phyloP scores from a whole-genome alignment of 2,329 filamentous ascomycete genomes.

The Ophiostoma tasmaniense region DNA sequence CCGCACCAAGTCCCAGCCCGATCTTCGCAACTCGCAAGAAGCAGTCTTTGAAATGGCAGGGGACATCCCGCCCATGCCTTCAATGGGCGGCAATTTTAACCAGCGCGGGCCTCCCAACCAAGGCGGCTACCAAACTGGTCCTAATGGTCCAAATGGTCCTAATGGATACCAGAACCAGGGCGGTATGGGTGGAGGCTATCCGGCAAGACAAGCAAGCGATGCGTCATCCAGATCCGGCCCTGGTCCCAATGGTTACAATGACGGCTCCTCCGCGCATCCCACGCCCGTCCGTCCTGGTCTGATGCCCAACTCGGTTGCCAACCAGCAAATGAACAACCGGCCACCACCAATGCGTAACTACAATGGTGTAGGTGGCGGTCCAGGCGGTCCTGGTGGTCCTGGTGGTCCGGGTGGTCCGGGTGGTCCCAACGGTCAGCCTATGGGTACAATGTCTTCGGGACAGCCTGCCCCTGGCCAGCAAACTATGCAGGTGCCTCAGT shows the following conservation, averaged over 20 bases:
- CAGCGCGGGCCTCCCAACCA: neutral
- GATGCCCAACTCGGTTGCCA: conserved; percentile 37
- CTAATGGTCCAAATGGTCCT: conserved; percentile 1
- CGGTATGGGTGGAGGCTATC: conserved; percentile 20
- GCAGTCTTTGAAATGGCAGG: conserved; percentile 67
- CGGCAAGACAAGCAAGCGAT: conserved; percentile 25
- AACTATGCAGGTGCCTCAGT: conserved; percentile 24
- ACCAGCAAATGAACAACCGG: conserved; percentile 40
- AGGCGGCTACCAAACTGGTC: neutral
- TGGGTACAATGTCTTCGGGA: conserved; percentile 23
- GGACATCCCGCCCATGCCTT: conserved; percentile 47
- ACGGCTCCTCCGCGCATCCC: conserved; percentile 44
- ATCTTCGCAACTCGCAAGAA: conserved; percentile 53
- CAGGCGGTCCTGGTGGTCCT: conserved; percentile 21
- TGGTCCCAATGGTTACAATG: conserved; percentile 27
- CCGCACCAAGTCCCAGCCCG: conserved; percentile 59
- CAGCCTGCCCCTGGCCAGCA: conserved; percentile 19
- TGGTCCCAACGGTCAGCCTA: conserved; percentile 21
- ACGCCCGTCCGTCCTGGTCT: conserved; percentile 55
- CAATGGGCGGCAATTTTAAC: neutral
- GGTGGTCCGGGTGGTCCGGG: conserved; percentile 20
- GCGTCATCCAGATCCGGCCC: conserved; percentile 23
- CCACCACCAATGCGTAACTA: conserved; percentile 53
- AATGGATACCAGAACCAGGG: conserved; percentile 13
- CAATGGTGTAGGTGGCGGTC: neutral